Evolutionary conservation across 176 grass and related monocot species (phyloP), one percentile per base, ranked within the genome.

Genomic region (Aegilops speltoides): DNA sequence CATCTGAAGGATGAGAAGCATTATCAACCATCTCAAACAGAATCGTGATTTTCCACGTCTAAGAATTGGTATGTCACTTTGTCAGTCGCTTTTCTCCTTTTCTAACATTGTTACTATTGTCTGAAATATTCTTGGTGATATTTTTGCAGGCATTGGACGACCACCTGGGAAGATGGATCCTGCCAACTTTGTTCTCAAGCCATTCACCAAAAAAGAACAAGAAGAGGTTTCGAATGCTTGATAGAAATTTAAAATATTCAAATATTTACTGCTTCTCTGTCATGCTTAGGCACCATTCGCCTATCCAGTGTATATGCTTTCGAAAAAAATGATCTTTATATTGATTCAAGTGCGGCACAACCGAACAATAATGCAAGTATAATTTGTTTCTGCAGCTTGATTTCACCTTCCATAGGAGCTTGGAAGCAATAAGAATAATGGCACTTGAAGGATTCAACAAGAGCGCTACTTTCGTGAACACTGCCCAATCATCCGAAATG

Each of bases 91-190:
- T 36, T 14, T 41, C 46, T 73, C 22, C 23, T 67, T 23, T 68
- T 68, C 68, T 68, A 43, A 37, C 52, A 41, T 25, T 88, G 1
- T 61, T 5, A 16, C 43, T 29, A 52, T 29, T 57, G 25, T 73
- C 66, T 87, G 36, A 71, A 76, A 64, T 50, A 81, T 54, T 63
- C 37, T 59, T 57, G 15, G 2, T 23, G 4, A 45, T 81, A 77
- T 72, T 71, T 64, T 50, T 71, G 19, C 64, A 99, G 97, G 97
- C 25, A 98, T 98, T 73, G 97, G 97, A 34, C 75, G 93, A 33
- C 97, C 97, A 82, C 90, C 91, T 16, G 94, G 97, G 82, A 98
- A 98, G 75, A 94, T 98, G 97, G 97, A 96, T 88, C 88, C 94
- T 87, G 94, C 90, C 28, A 98, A 69, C 64, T 98, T 98, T 90